Percentiles rank a stretch among this genome's conserved stretches.
These are phyloP conservation scores for Odonthalia washingtoniensis DNA, from an alignment of 31 red algal species.

Conservation along the genomic window DNA sequence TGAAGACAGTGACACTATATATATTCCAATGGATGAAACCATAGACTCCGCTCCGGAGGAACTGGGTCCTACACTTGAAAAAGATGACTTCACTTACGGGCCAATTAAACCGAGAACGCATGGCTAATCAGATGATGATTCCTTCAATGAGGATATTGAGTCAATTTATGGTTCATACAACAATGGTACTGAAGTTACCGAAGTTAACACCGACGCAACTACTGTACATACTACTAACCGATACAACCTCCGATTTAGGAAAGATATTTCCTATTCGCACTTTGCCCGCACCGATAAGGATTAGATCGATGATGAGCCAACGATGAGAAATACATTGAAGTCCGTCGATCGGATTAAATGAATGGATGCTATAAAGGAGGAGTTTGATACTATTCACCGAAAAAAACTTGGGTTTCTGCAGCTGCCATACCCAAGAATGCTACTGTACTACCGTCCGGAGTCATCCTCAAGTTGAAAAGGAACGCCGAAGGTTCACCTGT, in stretches of 20 bases:
- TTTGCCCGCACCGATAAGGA: neutral
- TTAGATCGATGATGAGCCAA: slow-evolving; percentile 25
- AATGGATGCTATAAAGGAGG: slow-evolving; percentile 22
- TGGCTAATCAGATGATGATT: too few relatives aligned
- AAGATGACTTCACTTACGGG: too few relatives aligned
- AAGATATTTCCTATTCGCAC: neutral
- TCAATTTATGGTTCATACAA: too few relatives aligned
- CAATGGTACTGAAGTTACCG: too few relatives aligned
- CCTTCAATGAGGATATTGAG: too few relatives aligned
- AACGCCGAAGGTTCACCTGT: neutral
- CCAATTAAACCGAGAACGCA: too few relatives aligned
- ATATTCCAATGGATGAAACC: neutral
- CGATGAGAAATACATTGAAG: neutral
- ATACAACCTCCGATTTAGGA: neutral
- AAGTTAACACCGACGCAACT: neutral
- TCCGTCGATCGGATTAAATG: slow-evolving; percentile 18
- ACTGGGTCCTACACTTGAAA: neutral
- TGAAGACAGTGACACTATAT: too few relatives aligned
- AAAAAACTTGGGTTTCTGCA: too few relatives aligned
- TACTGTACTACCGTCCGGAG: too few relatives aligned
- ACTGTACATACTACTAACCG: too few relatives aligned
- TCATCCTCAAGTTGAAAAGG: slow-evolving; percentile 32
- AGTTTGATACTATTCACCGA: slow-evolving; percentile 14
- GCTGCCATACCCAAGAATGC: too few relatives aligned
- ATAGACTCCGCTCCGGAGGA: neutral